These are phyloP conservation scores for Penicillium vulpinum DNA, from an alignment of 2,329 filamentous ascomycete species.

Conservation along the genomic window DNA sequence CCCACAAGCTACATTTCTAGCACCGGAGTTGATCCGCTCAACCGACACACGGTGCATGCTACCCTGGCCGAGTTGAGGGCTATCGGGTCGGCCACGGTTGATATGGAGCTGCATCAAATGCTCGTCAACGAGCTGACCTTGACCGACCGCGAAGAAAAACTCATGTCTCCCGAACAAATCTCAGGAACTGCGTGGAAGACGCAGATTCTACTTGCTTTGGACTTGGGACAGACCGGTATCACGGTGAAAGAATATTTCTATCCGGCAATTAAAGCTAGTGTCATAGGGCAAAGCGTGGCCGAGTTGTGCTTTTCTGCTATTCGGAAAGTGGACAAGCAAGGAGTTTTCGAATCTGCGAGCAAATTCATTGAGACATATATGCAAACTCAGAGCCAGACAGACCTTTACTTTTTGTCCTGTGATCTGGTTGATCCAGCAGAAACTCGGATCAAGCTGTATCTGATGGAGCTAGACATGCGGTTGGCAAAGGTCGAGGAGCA, in stretches of 20 bases:
- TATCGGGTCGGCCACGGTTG: background rate
- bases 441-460: constrained; percentile 24
- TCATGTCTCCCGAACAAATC: background rate
- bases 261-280: constrained; percentile 15
- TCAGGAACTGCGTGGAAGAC: constrained; percentile 4
- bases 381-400: background rate
- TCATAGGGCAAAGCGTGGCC: background rate
- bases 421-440: constrained; percentile 16
- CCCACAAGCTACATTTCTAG: constrained; percentile 6
- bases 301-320: constrained; percentile 6
- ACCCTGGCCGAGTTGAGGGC: background rate
- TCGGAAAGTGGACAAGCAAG: constrained; percentile 1
- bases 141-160: constrained; percentile 9
- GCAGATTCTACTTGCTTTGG: constrained; percentile 21
- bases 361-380: constrained; percentile 9
- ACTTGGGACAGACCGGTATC: constrained; percentile 13
- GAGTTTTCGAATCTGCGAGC: background rate
- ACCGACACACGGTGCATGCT: background rate
- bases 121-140: constrained; percentile 8
- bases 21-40: constrained; percentile 2
- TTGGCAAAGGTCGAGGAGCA: constrained; percentile 10
- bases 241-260: constrained; percentile 22
- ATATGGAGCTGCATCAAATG: constrained; percentile 11
- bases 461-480: constrained; percentile 14
- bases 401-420: constrained; percentile 13